Percentiles rank a stretch among this genome's conserved stretches.
Conservation (phyloP, 805 yeast genomes). For the Yamadazyma phyllophila region DNA sequence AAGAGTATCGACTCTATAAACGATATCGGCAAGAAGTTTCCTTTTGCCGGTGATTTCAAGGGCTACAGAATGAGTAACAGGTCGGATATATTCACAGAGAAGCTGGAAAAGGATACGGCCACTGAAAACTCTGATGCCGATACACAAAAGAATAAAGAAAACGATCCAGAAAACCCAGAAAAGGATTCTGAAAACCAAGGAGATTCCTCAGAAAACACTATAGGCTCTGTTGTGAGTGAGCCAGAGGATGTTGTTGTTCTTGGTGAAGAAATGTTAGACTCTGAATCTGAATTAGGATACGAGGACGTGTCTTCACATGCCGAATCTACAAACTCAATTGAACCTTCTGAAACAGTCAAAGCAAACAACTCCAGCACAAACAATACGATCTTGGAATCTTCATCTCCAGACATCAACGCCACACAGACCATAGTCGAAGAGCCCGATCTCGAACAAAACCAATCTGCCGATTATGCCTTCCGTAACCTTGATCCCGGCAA, state of each 20-base stretch:
- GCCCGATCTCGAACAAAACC: neutral
- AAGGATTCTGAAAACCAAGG: neutral
- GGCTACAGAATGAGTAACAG: slow-evolving; percentile 12
- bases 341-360: no score
- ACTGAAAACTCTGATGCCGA: no score
- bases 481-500: slow-evolving; percentile 1
- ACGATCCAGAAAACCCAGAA: neutral
- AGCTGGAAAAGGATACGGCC: neutral
- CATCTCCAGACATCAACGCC: no score
- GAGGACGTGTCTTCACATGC: no score
- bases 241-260: neutral
- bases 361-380: no score
- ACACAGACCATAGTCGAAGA: no score
- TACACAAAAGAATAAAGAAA: neutral
- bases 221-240: neutral
- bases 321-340: no score
- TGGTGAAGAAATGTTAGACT: neutral
- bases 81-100: slow-evolving; percentile 2
- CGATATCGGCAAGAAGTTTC: slow-evolving; percentile 8
- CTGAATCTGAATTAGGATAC: no score
- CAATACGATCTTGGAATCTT: no score
- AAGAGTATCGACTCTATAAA: slow-evolving; percentile 16
- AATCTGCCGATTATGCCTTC: neutral
- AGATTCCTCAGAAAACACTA: neutral
- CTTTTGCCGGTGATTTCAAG: slow-evolving; percentile 3